phyloP scores from a whole-genome alignment of 257 asterid species.

The Ballota nigra region DNA sequence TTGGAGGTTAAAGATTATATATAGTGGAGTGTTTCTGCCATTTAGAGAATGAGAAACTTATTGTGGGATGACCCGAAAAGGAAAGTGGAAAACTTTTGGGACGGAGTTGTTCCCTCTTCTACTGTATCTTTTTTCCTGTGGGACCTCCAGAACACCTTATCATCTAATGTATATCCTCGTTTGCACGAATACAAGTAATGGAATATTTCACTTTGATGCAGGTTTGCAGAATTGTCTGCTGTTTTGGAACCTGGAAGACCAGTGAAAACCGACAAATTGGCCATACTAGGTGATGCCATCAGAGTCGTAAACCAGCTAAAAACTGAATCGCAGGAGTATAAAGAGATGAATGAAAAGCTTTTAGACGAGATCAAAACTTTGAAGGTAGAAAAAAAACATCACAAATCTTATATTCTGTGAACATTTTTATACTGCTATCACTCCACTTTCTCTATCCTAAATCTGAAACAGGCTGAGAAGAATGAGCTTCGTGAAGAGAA shows the following conservation, averaged over 20 bases:
- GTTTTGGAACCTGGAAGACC: conserved; percentile 91
- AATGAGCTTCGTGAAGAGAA: conserved; percentile 88
- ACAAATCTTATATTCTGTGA: not conserved
- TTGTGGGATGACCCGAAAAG: no score
- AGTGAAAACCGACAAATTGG: conserved; percentile 72
- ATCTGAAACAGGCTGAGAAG: conserved; percentile 60
- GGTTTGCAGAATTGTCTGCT: conserved; percentile 73
- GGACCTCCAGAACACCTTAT: not conserved
- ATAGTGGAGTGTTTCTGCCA: no score
- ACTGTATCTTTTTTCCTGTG: not conserved
- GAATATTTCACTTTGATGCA: conserved; percentile 26
- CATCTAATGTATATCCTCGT: not conserved
- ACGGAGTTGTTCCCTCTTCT: no score
- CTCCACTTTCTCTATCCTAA: not conserved
- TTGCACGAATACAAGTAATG: conserved; percentile 8
- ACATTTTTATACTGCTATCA: not conserved
- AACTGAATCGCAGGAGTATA: conserved; percentile 64
- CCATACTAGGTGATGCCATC: conserved; percentile 78
- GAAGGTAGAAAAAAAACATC: conserved; percentile 49
- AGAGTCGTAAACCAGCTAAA: conserved; percentile 63
- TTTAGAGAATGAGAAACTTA: no score
- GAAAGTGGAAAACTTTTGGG: no score
- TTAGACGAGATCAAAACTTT: conserved; percentile 72
- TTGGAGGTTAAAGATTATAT: no score
- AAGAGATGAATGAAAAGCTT: conserved; percentile 66